A percentile compares a stretch with the other conserved stretches of the same genome.
phyloP scores from a whole-genome alignment of 345 rosid species.

The Mangifera indica region DNA sequence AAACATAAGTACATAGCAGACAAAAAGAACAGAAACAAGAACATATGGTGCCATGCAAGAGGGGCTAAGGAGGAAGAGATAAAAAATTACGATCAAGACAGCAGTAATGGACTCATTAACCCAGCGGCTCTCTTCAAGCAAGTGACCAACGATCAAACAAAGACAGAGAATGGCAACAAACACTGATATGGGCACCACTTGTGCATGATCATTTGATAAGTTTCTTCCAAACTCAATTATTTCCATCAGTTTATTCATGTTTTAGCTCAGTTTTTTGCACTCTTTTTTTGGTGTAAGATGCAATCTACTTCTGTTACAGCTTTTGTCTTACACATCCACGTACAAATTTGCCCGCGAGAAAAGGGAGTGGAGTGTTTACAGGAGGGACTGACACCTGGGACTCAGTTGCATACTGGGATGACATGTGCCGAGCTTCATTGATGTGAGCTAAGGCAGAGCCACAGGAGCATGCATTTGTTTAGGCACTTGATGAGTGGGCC shows the following conservation, averaged over 20 bases:
- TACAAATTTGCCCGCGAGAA: neutral
- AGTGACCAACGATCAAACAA: slow-evolving; percentile 74
- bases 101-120: slow-evolving; percentile 91
- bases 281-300: no score
- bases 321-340: no score
- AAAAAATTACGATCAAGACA: slow-evolving; percentile 51
- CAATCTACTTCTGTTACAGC: neutral
- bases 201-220: slow-evolving; percentile 37
- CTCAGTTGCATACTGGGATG: neutral
- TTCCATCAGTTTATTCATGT: neutral
- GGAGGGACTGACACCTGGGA: slow-evolving; percentile 2
- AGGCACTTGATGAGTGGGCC: no score
- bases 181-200: slow-evolving; percentile 66
- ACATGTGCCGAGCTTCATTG: neutral
- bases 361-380: neutral
- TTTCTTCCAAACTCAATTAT: slow-evolving; percentile 13
- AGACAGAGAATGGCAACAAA: slow-evolving; percentile 78
- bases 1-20: no score
- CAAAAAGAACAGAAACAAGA: neutral
- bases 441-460: no score
- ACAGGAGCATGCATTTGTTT: no score
- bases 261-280: neutral
- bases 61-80: neutral
- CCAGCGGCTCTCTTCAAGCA: slow-evolving; percentile 87
- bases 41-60: neutral